Percentiles rank a stretch among this genome's conserved stretches.
Evolutionary conservation across 441 rosid genomes (phyloP).

Genomic region (Sinapis alba): DNA sequence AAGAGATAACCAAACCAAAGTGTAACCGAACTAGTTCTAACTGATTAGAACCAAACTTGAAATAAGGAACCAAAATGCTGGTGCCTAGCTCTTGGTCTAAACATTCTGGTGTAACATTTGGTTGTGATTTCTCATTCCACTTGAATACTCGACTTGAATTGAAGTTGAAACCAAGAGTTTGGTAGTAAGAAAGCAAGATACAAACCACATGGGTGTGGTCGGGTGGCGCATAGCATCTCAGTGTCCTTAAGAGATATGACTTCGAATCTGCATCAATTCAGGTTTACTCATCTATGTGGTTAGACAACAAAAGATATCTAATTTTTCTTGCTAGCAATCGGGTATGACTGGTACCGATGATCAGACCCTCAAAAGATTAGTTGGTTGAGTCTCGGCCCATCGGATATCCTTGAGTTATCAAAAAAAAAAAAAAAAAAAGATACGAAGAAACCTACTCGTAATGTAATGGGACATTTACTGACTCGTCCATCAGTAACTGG

Average conservation of each 20-base stretch:
- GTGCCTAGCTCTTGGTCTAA: neutral
- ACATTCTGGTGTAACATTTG: neutral
- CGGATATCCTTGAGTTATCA: no score
- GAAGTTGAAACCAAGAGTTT: neutral
- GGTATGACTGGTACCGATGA: no score
- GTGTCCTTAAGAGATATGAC: no score
- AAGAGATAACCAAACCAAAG: neutral
- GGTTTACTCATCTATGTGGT: no score
- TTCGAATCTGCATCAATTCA: no score
- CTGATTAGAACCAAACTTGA: neutral
- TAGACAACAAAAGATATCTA: no score
- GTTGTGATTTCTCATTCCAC: neutral
- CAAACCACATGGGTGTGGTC: no score
- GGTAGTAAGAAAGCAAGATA: neutral
- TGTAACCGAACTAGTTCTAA: neutral
- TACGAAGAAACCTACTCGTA: neutral
- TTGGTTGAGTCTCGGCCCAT: no score
- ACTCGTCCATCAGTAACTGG: neutral
- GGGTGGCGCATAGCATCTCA: no score
- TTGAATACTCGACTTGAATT: neutral
- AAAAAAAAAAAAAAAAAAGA: no score
- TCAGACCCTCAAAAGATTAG: no score
- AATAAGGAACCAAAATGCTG: neutral
- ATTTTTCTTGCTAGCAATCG: no score
- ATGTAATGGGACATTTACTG: neutral